Evolutionary conservation across 2,329 filamentous ascomycete species (phyloP).

Genomic region (Metarhizium brunneum): DNA sequence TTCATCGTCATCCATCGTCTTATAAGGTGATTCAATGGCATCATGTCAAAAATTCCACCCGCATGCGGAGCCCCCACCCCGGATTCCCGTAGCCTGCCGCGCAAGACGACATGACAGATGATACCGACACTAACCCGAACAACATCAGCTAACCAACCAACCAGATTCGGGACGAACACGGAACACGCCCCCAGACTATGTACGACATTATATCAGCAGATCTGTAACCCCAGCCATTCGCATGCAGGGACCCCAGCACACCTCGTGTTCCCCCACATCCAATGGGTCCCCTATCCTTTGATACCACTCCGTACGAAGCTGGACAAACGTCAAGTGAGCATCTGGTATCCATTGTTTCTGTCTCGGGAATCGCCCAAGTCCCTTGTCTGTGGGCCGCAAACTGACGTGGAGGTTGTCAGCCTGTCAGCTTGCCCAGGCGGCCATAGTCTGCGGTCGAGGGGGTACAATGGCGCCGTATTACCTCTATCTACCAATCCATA

Average conservation of each 20-base stretch:
- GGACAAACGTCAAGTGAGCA: neutral
- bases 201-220: neutral
- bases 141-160: neutral
- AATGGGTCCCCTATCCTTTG: neutral
- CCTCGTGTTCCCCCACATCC: conserved; percentile 1
- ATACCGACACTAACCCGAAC: neutral
- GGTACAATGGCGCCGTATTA: too few species aligned
- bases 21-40: too few species aligned
- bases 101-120: too few species aligned
- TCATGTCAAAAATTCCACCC: too few species aligned
- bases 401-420: too few species aligned
- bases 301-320: neutral
- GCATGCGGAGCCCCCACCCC: too few species aligned
- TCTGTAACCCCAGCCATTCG: neutral
- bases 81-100: too few species aligned
- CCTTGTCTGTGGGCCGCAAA: neutral
- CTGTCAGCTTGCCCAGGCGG: too few species aligned
- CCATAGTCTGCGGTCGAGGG: too few species aligned
- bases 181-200: too few species aligned
- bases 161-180: neutral
- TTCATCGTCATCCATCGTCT: too few species aligned
- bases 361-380: neutral
- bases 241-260: neutral
- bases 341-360: neutral
- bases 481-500: too few species aligned